A percentile compares a stretch with the other conserved stretches of the same genome.
Evolutionary conservation across 345 rosid species (phyloP).

Genomic region (Abelmoschus esculentus): DNA sequence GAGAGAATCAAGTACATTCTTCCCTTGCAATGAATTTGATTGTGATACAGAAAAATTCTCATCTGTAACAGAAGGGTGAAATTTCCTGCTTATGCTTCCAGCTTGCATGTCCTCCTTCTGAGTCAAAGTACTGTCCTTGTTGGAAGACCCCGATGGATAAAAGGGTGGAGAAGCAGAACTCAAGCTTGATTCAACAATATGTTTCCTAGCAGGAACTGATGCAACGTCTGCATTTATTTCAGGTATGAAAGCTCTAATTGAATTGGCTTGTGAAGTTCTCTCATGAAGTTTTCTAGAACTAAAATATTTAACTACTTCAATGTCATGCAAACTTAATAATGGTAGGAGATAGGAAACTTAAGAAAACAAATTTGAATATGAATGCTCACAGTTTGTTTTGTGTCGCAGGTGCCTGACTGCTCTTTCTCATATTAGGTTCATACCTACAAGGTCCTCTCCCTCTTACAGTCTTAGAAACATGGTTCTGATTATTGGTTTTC

Average conservation of each 20-base stretch:
- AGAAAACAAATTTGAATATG: neutral
- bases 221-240: conserved; percentile 37
- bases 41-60: conserved; percentile 31
- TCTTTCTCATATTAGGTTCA: conserved; percentile 39
- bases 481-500: conserved; percentile 43
- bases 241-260: conserved; percentile 33
- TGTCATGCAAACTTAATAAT: neutral
- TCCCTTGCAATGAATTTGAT: conserved; percentile 34
- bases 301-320: conserved; percentile 20
- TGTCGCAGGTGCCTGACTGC: conserved; percentile 36
- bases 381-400: conserved; percentile 52
- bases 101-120: conserved; percentile 54
- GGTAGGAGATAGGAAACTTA: neutral
- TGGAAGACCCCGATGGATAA: conserved; percentile 80
- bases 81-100: conserved; percentile 37
- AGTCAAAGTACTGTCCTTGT: conserved; percentile 34
- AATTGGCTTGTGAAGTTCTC: conserved; percentile 29
- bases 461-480: conserved; percentile 51
- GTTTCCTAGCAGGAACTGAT: conserved; percentile 37
- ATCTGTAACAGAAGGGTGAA: conserved; percentile 26
- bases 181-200: conserved; percentile 58
- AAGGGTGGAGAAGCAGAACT: conserved; percentile 96
- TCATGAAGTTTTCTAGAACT: conserved; percentile 49
- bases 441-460: conserved; percentile 78
- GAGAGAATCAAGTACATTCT: conserved; percentile 37